phyloP scores from a whole-genome alignment of 164 flowering plant species.

The Warburgia ugandensis region DNA sequence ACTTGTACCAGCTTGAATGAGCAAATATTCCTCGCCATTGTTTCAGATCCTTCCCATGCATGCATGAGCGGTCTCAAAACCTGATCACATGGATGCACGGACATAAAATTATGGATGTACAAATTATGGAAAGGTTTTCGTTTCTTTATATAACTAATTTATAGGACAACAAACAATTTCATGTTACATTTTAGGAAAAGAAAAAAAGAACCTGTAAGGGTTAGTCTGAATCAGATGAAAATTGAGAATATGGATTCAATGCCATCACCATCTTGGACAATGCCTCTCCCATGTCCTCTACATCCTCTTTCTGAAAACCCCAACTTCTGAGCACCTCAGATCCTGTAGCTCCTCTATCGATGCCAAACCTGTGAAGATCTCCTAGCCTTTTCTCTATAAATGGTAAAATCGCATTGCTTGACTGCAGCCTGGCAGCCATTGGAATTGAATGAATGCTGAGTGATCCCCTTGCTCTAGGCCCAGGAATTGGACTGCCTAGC shows the following conservation, averaged over 20 bases:
- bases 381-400: conserved; percentile 49
- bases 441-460: conserved; percentile 84
- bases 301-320: conserved; percentile 81
- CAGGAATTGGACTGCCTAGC: conserved; percentile 27
- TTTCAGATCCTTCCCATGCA: no score
- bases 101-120: no score
- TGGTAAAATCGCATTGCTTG: conserved; percentile 69
- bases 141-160: no score
- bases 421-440: conserved; percentile 78
- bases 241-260: conserved; percentile 35
- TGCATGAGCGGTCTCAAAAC: no score
- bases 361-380: conserved; percentile 55
- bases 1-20: no score
- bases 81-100: no score
- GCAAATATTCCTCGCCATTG: no score
- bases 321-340: conserved; percentile 49
- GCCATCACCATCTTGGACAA: conserved; percentile 52
- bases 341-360: conserved; percentile 56
- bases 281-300: conserved; percentile 66
- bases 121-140: no score
- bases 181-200: no score
- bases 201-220: no score
- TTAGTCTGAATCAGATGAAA: conserved; percentile 80
- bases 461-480: conserved; percentile 45
- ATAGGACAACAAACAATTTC: no score